Evolutionary conservation across 306 rosid genomes (phyloP), one percentile per base, ranked within the genome.

Genomic region (Prunus mume): DNA sequence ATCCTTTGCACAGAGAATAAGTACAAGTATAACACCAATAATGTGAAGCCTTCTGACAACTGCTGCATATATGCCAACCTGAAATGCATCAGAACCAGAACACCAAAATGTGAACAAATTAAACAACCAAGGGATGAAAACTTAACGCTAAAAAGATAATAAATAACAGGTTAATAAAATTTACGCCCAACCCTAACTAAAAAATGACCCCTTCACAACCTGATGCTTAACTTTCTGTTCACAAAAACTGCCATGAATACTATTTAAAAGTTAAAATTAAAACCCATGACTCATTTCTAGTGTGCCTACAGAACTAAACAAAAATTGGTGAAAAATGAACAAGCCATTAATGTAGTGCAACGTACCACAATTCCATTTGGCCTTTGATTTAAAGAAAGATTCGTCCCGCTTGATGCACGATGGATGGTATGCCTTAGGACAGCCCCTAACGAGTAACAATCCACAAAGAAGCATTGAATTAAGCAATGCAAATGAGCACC

Each of bases 41-140:
- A 87, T 92, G 89, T 34, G 99, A 77, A 49, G 93, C 93, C 82
- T 87, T 93, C 83, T 73, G 89, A 76, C 99, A 96, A 71, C 49
- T 68, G 84, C 89, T 96, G 25, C 99, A 96, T 79, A 96, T 87
- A 86, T 96, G 99, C 99, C 99, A 96, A 79, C 99, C 99, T 96
- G 97, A 75, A 72, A 73, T 56, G 68, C 80, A 61, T 22, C 76
- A 81, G 45, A 14, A 65, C 57, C 64, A 25, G 25, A 55, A 55
- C 56, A 73, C 20, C 38, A 66, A 70, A 69, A 67, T n/a, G 9
- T 24, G n/a, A 75, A 10, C 30, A 76, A 56, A 64, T 8, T 75
- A 79, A 19, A 34, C 49, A 65, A 41, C 46, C 47, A 25, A 19
- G 6, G 76, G 6, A 28, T 56, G 62, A 56, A 9, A 56, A 46